phyloP scores from a whole-genome alignment of 257 asterid species.

The Salvia miltiorrhiza region DNA sequence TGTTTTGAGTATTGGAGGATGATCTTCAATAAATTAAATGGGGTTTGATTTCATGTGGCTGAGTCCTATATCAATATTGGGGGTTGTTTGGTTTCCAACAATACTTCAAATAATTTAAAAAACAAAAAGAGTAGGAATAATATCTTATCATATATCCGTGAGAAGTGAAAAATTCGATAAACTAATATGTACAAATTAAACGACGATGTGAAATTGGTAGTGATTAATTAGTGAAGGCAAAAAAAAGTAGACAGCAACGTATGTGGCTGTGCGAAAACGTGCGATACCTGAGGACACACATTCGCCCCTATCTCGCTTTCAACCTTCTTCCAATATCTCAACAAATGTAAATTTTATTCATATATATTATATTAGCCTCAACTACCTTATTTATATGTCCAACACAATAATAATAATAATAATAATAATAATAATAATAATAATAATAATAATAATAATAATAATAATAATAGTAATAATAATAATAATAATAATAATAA shows the following conservation, averaged over 20 bases:
- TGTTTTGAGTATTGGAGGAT: no score
- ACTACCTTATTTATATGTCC: slow-evolving; percentile 10
- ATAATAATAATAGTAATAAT: no score
- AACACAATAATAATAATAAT: not conserved
- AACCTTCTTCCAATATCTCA: not conserved
- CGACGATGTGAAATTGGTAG: no score
- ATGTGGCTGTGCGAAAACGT: slow-evolving; percentile 21
- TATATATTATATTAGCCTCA: not conserved
- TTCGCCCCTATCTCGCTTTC: not conserved
- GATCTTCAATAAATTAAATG: no score
- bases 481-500: no score
- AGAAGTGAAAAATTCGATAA: not conserved
- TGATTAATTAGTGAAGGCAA: not conserved
- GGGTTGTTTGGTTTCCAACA: no score
- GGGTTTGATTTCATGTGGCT: no score
- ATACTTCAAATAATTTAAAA: no score
- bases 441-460: no score
- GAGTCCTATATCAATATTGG: no score
- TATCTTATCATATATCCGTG: not conserved
- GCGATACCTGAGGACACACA: not conserved
- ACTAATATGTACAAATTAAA: no score
- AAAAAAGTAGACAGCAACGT: slow-evolving; percentile 18
- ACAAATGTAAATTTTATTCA: not conserved
- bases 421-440: no score
- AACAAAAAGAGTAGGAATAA: not conserved